Conservation (phyloP, 2,329 filamentous ascomycete genomes). For the Ascosphaera apis region DNA sequence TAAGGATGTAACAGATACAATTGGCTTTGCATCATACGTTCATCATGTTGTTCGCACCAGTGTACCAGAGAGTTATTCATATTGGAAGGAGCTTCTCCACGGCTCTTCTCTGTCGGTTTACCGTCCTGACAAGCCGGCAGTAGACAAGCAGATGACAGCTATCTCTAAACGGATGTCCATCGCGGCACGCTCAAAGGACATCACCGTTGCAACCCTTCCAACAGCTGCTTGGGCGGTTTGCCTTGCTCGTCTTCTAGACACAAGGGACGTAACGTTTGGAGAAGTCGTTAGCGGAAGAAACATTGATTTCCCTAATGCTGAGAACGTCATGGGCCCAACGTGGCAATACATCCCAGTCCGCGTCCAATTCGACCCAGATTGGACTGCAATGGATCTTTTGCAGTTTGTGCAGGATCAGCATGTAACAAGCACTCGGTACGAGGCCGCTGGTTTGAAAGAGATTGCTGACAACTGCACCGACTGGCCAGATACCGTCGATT, state of each 20-base stretch:
- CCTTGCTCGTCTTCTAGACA: slow-evolving; percentile 26
- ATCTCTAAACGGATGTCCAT: slow-evolving; percentile 17
- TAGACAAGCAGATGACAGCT: slow-evolving; percentile 2
- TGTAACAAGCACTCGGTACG: slow-evolving; percentile 25
- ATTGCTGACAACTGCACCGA: slow-evolving; percentile 24
- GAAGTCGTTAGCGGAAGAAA: slow-evolving; percentile 38
- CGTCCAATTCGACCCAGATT: slow-evolving; percentile 24
- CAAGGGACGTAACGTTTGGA: slow-evolving; percentile 34
- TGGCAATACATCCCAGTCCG: slow-evolving; percentile 40
- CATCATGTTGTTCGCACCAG: slow-evolving; percentile 10
- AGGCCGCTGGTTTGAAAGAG: slow-evolving; percentile 23
- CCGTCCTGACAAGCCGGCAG: slow-evolving; percentile 2
- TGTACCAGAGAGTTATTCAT: slow-evolving; percentile 21
- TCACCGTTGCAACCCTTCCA: slow-evolving; percentile 35
- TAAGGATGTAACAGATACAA: slow-evolving; percentile 8
- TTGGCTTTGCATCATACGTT: slow-evolving; percentile 18
- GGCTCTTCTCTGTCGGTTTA: slow-evolving; percentile 21
- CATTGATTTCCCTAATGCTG: slow-evolving; percentile 26
- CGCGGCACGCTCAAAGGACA: slow-evolving; percentile 24
- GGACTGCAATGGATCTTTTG: slow-evolving; percentile 26
- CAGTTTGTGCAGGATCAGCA: slow-evolving; percentile 27
- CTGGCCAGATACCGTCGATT: slow-evolving; percentile 19
- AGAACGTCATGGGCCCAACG: slow-evolving; percentile 34
- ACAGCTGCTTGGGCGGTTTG: slow-evolving; percentile 37
- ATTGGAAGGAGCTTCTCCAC: slow-evolving; percentile 32